Percentiles rank a stretch among this genome's conserved stretches.
phyloP scores from a whole-genome alignment of 2,329 filamentous ascomycete species.

The Aspergillus tanneri region DNA sequence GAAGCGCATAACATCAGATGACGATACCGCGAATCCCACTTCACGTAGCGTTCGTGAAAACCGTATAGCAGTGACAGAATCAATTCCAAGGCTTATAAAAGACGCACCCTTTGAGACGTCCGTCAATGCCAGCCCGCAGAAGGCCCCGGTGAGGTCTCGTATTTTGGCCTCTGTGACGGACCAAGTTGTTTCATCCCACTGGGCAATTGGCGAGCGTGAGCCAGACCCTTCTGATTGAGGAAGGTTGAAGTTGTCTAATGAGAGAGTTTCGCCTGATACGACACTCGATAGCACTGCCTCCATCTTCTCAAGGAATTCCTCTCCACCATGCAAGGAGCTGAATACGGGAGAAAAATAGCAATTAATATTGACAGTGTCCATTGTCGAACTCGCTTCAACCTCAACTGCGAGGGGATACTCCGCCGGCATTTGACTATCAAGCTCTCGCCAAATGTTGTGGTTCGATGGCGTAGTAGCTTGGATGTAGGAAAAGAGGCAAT shows the following conservation, averaged over 20 bases:
- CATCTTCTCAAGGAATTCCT: constrained; percentile 33
- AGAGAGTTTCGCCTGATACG: constrained; percentile 23
- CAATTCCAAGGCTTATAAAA: constrained; percentile 35
- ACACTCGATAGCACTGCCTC: constrained; percentile 32
- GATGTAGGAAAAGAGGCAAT: constrained; percentile 37
- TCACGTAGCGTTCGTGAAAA: constrained; percentile 34
- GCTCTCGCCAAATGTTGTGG: constrained; percentile 29
- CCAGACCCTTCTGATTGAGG: constrained; percentile 4
- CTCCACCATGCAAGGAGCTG: constrained; percentile 20
- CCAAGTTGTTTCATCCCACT: constrained; percentile 26
- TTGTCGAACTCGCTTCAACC: constrained; percentile 27
- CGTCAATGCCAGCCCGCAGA: constrained; percentile 23
- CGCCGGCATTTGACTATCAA: constrained; percentile 36
- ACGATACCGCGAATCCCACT: constrained; percentile 28
- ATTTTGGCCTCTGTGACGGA: constrained; percentile 25
- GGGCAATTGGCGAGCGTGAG: not conserved
- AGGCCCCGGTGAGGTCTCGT: constrained; percentile 22
- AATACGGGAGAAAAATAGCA: constrained; percentile 29
- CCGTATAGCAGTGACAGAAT: constrained; percentile 35
- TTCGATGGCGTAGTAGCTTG: constrained; percentile 13
- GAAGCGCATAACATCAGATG: constrained; percentile 37
- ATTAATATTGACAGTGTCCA: constrained; percentile 25
- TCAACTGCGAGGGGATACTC: constrained; percentile 40
- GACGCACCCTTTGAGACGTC: constrained; percentile 32
- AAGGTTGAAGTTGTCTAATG: constrained; percentile 26